Conservation (phyloP, 768 basidiomycete genomes). For the Amyloporia xantha region DNA sequence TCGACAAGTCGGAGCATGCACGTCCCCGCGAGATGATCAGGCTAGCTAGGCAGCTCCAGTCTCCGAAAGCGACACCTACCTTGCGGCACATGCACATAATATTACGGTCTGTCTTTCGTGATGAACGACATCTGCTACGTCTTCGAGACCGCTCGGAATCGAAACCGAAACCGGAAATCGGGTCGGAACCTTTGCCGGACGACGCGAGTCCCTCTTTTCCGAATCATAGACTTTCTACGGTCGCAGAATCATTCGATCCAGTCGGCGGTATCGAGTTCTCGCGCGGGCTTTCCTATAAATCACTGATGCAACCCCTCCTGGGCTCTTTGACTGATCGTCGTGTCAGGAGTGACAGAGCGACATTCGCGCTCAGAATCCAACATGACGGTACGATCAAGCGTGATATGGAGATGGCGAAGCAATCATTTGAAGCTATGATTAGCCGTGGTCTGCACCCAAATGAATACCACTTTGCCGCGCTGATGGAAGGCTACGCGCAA, state of each 20-base stretch:
- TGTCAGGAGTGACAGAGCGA: slow-evolving; percentile 49
- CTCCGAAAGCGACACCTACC: slow-evolving; percentile 39
- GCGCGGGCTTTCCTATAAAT: slow-evolving; percentile 23
- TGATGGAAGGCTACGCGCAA: slow-evolving; percentile 68
- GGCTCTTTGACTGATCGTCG: slow-evolving; percentile 40
- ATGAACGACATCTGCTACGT: slow-evolving; percentile 48
- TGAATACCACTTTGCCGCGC: slow-evolving; percentile 62
- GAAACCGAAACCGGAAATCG: not conserved
- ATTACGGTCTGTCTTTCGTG: slow-evolving; percentile 44
- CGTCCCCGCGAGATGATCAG: slow-evolving; percentile 42
- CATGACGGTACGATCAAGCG: slow-evolving; percentile 49
- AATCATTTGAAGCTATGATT: slow-evolving; percentile 52
- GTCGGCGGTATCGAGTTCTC: slow-evolving; percentile 38
- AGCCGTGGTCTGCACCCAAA: slow-evolving; percentile 66
- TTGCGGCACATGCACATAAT: slow-evolving; percentile 52
- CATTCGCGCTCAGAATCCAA: slow-evolving; percentile 55
- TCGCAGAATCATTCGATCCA: slow-evolving; percentile 37
- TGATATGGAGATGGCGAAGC: slow-evolving; percentile 38
- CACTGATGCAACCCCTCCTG: slow-evolving; percentile 35
- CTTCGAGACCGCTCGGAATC: slow-evolving; percentile 26
- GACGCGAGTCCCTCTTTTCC: slow-evolving; percentile 1
- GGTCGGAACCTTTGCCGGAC: not conserved
- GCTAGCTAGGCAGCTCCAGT: slow-evolving; percentile 39
- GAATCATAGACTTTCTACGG: not conserved
- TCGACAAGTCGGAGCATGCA: slow-evolving; percentile 37